Evolutionary conservation across 768 basidiomycete genomes (phyloP).

Genomic region (Lactarius trivialis): DNA sequence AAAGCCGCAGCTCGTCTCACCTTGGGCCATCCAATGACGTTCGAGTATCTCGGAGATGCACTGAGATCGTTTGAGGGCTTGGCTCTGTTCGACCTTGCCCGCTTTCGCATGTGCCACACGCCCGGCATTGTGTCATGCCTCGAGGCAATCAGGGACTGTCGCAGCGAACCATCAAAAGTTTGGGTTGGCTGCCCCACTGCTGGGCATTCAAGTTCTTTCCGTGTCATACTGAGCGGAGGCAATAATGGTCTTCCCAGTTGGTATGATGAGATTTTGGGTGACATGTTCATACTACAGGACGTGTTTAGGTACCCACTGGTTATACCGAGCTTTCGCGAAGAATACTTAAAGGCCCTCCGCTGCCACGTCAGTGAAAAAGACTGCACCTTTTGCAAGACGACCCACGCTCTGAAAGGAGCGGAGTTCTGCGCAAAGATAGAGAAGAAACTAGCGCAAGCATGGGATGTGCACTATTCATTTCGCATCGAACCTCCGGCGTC

Average conservation of each 20-base stretch:
- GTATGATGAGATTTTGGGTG: not conserved
- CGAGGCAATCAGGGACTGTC: not conserved
- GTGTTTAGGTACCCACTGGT: not conserved
- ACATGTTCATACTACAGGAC: not conserved
- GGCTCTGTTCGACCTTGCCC: not conserved
- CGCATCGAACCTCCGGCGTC: no score
- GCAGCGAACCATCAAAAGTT: no score
- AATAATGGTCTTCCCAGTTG: not conserved
- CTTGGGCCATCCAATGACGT: not conserved
- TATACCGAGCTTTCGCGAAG: not conserved
- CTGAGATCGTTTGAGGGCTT: not conserved
- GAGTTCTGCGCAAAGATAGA: not conserved
- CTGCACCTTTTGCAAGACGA: not conserved
- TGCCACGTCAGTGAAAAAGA: not conserved
- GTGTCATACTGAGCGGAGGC: rapidly evolving
- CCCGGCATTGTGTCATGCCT: not conserved
- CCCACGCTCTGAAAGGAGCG: slow-evolving; percentile 1
- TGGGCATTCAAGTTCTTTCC: no score
- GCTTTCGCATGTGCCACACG: not conserved
- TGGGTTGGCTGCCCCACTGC: not conserved
- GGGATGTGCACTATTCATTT: not conserved
- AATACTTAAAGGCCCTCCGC: not conserved
- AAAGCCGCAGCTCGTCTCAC: not conserved
- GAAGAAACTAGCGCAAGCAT: not conserved
- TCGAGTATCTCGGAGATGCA: slow-evolving; percentile 20